These are phyloP conservation scores for Danielia reshetovae DNA, from an alignment of 805 yeast species.

Conservation along the genomic window DNA sequence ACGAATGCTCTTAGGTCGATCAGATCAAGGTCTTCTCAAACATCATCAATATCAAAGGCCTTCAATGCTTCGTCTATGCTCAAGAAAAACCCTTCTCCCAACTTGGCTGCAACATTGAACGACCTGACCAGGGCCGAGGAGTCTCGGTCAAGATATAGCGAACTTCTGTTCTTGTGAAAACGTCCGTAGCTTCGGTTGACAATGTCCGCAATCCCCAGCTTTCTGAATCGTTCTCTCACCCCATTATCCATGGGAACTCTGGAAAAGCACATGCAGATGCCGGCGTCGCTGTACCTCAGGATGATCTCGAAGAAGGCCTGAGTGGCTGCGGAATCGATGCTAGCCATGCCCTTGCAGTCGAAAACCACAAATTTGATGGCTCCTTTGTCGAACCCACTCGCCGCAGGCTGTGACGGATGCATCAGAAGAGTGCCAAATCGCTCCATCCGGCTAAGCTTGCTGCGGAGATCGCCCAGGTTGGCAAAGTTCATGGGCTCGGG, in stretches of 20 bases:
- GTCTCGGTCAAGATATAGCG: neutral
- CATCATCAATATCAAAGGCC: conserved; percentile 18
- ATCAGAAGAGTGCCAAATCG: conserved; percentile 67
- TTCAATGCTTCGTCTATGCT: conserved; percentile 57
- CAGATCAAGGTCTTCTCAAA: no score
- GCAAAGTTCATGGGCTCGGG: conserved; percentile 91
- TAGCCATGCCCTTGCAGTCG: conserved; percentile 79
- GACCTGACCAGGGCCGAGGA: neutral
- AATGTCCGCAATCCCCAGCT: conserved; percentile 49
- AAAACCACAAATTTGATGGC: conserved; percentile 56
- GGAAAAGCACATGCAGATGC: conserved; percentile 58
- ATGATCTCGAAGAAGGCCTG: conserved; percentile 67
- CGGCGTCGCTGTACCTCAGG: conserved; percentile 42
- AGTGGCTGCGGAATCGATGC: conserved; percentile 75
- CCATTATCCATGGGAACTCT: conserved; percentile 49
- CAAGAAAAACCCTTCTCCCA: conserved; percentile 36
- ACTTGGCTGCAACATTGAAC: conserved; percentile 13
- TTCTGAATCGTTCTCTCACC: conserved; percentile 47
- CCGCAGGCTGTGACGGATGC: conserved; percentile 70
- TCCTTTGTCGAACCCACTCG: conserved; percentile 37
- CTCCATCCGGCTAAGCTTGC: conserved; percentile 66
- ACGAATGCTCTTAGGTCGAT: no score
- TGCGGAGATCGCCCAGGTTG: conserved; percentile 71
- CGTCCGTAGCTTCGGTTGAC: conserved; percentile 18
- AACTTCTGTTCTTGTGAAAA: neutral